phyloP scores from a whole-genome alignment of 768 basidiomycete genomes.

The Hygrophorus pudorinus region DNA sequence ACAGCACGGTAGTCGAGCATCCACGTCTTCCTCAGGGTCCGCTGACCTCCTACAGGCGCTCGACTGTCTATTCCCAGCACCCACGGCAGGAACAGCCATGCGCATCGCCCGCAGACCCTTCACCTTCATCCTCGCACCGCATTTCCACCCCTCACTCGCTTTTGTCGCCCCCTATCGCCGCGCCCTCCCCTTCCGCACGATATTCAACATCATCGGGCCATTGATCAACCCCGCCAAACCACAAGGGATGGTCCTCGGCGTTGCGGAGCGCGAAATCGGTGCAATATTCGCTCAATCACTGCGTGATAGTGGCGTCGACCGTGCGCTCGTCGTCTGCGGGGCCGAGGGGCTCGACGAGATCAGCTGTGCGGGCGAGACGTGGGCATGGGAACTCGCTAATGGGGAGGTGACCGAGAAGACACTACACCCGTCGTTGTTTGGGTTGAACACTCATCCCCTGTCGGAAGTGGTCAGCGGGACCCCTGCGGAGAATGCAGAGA shows the following conservation, averaged over 20 bases:
- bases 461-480: conserved; percentile 57
- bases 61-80: conserved; percentile 57
- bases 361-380: conserved; percentile 84
- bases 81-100: conserved; percentile 27
- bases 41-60: conserved; percentile 86
- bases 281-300: conserved; percentile 71
- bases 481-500: conserved; percentile 73
- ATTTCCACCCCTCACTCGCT: conserved; percentile 85
- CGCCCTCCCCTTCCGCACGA: conserved; percentile 84
- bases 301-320: conserved; percentile 60
- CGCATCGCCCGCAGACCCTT: conserved; percentile 67
- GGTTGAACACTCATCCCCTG: conserved; percentile 62
- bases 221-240: conserved; percentile 80
- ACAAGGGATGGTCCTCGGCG: conserved; percentile 86
- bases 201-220: conserved; percentile 94
- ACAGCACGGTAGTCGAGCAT: conserved; percentile 85
- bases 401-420: conserved; percentile 55
- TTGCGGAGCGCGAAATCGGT: conserved; percentile 77
- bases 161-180: conserved; percentile 74
- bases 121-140: conserved; percentile 87
- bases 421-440: conserved; percentile 70
- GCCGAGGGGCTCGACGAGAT: conserved; percentile 91
- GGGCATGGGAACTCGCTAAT: conserved; percentile 73
- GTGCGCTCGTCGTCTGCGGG: conserved; percentile 91
- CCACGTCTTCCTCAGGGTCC: conserved; percentile 89